Base-by-base conservation (phyloP, 768 basidiomycete species). In the Termitomyces sp. region DNA sequence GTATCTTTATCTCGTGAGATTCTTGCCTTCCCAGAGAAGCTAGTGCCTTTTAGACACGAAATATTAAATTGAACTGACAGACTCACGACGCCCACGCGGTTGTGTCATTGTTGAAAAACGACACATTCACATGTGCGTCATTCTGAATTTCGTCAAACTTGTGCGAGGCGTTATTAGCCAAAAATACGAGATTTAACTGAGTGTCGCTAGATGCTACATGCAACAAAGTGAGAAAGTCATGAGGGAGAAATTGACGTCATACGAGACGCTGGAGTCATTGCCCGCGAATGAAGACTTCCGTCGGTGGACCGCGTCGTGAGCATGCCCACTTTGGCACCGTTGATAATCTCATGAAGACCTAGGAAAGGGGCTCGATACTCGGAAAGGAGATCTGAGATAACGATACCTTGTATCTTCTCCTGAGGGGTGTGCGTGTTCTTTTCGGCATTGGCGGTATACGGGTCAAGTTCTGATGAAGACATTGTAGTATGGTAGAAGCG, bases 111-210 rank as follows among this genome's bases (percentile, higher is more conserved):
- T 93, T 85, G 65, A 81, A 83, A 70, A 91, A 93, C 59, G 84
- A 84, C 58, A 94, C 83, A 66, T 95, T 94, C 64, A 90, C 90
- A 68, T 91, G 81, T 2, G 76, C 66, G 65, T 93, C 89, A 63
- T 88, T 80, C 64, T 86, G 69, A 50, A 94, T 83, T 66, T 94
- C 90, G 29, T 88, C 84, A 60, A 84, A 87, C 65, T 94, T 93
- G 67, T 76, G 77, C 5, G 88, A 83, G 1, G 72, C 82, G 42
- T 86, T 87, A 68, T 93, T 94, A 26, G 83, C 86, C 61, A 92
- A 71, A 74, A 92, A 92, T 12, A 81, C 63, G 57, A 92, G 80
- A 43, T 74, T 80, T 56, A 86, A 63, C 57, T 84, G 79, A 27
- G 74, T 75, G 10, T 79, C 74, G 22, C 61, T 69, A 61, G 71